Evolutionary conservation across 1,284 basidiomycete genomes (phyloP).

Genomic region (Marasmius sp.): DNA sequence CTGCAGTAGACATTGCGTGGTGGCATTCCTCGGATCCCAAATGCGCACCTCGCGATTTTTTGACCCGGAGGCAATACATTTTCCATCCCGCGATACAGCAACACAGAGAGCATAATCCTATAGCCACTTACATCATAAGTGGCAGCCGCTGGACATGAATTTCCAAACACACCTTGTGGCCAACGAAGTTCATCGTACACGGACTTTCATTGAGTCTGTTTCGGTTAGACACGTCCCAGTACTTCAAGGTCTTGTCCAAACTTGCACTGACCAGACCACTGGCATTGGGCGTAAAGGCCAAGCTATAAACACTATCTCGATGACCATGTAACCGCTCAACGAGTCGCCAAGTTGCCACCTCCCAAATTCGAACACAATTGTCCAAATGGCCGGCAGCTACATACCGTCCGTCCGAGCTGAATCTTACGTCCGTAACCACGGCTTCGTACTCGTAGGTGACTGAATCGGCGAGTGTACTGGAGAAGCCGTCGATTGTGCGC

Average conservation of each 20-base stretch:
- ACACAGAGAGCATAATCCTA: too few relatives aligned
- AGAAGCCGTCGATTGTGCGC: constrained; percentile 71
- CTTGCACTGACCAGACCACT: constrained; percentile 79
- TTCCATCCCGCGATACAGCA: too few relatives aligned
- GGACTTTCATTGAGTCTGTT: too few relatives aligned
- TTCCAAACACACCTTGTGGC: too few relatives aligned
- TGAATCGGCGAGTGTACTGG: constrained; percentile 57
- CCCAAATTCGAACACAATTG: constrained; percentile 87
- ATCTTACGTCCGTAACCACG: constrained; percentile 78
- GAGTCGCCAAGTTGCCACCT: constrained; percentile 69
- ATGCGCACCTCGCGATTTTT: constrained; percentile 90
- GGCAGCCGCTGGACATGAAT: too few relatives aligned
- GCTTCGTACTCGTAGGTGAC: constrained; percentile 62
- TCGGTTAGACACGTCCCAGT: too few relatives aligned
- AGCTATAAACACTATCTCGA: constrained; percentile 83
- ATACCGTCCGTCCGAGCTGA: constrained; percentile 78
- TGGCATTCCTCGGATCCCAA: constrained; percentile 78
- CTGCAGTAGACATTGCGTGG: constrained; percentile 82
- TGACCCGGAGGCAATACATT: constrained; percentile 90
- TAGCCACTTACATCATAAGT: too few relatives aligned
- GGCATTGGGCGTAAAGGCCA: constrained; percentile 87
- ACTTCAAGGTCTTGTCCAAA: too few relatives aligned
- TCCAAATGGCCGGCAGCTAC: constrained; percentile 87
- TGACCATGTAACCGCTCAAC: constrained; percentile 80
- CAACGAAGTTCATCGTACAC: too few relatives aligned